A percentile compares a stretch with the other conserved stretches of the same genome.
Evolutionary conservation across 176 grass and related monocot species (phyloP).

Genomic region (Ampelocalamus luodianensis): DNA sequence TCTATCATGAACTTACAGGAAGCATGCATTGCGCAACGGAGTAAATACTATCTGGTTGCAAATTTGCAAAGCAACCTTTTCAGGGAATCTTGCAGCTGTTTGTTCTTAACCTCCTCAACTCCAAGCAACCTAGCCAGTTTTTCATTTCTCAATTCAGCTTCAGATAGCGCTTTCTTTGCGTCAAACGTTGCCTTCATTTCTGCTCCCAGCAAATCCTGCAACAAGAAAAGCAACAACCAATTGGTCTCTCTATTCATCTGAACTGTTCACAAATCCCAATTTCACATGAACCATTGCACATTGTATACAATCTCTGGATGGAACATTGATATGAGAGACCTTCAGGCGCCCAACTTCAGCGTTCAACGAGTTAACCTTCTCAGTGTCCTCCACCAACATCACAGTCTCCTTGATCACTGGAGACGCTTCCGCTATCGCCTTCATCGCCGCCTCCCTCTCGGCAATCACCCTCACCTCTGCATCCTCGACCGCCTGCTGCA

Average conservation of each 20-base stretch:
- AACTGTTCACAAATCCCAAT: background rate
- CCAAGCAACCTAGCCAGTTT: slow-evolving; percentile 52
- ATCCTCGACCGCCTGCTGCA: slow-evolving; percentile 61
- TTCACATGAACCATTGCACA: slow-evolving; percentile 10
- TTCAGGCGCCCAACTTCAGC: slow-evolving; percentile 49
- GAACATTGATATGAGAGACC: slow-evolving; percentile 41
- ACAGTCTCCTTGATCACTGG: slow-evolving; percentile 53
- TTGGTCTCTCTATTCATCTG: background rate
- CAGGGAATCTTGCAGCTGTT: slow-evolving; percentile 51
- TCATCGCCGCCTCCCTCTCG: slow-evolving; percentile 52
- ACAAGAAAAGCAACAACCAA: background rate
- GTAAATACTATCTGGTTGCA: background rate
- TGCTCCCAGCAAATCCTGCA: slow-evolving; percentile 56
- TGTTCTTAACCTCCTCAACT: slow-evolving; percentile 54
- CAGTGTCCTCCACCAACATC: slow-evolving; percentile 45
- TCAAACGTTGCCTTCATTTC: slow-evolving; percentile 51
- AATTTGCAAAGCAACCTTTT: slow-evolving; percentile 39
- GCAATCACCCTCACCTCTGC: slow-evolving; percentile 37
- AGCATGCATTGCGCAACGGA: background rate
- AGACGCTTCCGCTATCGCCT: slow-evolving; percentile 46
- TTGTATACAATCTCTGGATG: slow-evolving; percentile 21
- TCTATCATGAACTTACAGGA: background rate
- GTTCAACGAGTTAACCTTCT: slow-evolving; percentile 44
- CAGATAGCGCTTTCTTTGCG: slow-evolving; percentile 39
- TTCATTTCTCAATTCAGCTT: slow-evolving; percentile 55